These are phyloP conservation scores for Sclerotinia spermophila DNA, from an alignment of 2,329 filamentous ascomycete species.

Conservation along the genomic window DNA sequence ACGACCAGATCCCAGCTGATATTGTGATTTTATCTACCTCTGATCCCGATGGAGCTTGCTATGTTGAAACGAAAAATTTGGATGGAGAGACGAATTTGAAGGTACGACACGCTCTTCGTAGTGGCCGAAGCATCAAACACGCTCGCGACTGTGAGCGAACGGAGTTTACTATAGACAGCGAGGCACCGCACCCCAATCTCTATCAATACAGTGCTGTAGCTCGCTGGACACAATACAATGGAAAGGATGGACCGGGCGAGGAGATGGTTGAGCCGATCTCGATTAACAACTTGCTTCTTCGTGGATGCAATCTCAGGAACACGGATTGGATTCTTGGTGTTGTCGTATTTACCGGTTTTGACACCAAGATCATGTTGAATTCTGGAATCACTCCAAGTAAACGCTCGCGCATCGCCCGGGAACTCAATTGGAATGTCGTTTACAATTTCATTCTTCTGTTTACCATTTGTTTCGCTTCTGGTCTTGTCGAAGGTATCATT, in stretches of 20 bases:
- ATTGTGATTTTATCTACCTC: conserved; percentile 90
- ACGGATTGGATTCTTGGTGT: conserved; percentile 94
- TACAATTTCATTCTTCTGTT: conserved; percentile 93
- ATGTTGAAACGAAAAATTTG: conserved; percentile 96
- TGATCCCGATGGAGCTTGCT: conserved; percentile 90
- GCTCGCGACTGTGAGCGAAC: conserved; percentile 88
- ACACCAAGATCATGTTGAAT: conserved; percentile 99
- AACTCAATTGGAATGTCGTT: conserved; percentile 95
- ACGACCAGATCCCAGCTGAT: conserved; percentile 92
- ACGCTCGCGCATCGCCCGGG: conserved; percentile 82
- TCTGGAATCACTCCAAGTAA: conserved; percentile 93
- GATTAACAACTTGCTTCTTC: conserved; percentile 91
- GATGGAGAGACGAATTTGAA: conserved; percentile 98
- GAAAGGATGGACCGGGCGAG: conserved; percentile 57
- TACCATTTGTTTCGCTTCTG: conserved; percentile 82
- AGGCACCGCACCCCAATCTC: conserved; percentile 85
- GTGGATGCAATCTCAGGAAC: conserved; percentile 90
- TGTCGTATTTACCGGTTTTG: conserved; percentile 89
- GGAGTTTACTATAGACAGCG: conserved; percentile 85
- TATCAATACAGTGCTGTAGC: conserved; percentile 93
- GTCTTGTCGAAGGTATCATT: conserved; percentile 76
- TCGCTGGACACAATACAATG: conserved; percentile 74
- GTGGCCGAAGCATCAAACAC: conserved; percentile 77
- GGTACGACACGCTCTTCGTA: conserved; percentile 85
- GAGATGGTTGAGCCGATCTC: conserved; percentile 89